Evolutionary conservation across 805 yeast genomes (phyloP).

Genomic region (Myxozyma kluyveri): DNA sequence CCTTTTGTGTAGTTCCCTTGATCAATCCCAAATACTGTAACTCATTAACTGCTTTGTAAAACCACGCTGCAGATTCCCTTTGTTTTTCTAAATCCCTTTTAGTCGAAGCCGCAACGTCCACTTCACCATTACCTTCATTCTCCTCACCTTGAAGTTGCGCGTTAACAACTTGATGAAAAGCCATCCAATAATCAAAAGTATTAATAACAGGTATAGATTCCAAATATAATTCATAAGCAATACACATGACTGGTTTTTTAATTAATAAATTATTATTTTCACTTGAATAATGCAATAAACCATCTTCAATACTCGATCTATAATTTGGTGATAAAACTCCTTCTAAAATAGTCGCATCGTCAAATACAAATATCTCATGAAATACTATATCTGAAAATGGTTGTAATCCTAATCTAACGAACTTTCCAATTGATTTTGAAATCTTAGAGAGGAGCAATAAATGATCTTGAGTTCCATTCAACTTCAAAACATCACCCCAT

Average conservation of each 20-base stretch:
- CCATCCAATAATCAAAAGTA: conserved; percentile 24
- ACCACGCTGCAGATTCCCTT: conserved; percentile 18
- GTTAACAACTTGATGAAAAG: conserved; percentile 16
- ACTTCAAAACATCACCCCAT: conserved; percentile 9
- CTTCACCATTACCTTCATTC: not conserved
- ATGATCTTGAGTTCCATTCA: conserved; percentile 9
- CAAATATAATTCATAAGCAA: conserved; percentile 21
- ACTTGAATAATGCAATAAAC: conserved; percentile 7
- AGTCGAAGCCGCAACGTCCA: not conserved
- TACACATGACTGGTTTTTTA: conserved; percentile 9
- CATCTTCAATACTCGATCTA: conserved; percentile 17
- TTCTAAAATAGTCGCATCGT: conserved; percentile 7
- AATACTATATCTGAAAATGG: conserved; percentile 17
- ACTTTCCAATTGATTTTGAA: conserved; percentile 1
- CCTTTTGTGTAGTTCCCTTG: conserved; percentile 8
- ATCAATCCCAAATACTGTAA: conserved; percentile 24
- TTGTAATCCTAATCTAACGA: not conserved
- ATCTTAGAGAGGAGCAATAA: conserved; percentile 2
- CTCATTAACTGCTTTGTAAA: conserved; percentile 22
- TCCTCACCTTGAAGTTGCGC: not conserved
- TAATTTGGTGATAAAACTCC: conserved; percentile 10
- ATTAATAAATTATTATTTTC: conserved; percentile 3
- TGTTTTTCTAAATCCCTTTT: not conserved
- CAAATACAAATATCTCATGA: conserved; percentile 20
- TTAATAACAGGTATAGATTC: conserved; percentile 27